These are phyloP conservation scores for Cydonia oblonga DNA, from an alignment of 331 rosid species.

Conservation along the genomic window DNA sequence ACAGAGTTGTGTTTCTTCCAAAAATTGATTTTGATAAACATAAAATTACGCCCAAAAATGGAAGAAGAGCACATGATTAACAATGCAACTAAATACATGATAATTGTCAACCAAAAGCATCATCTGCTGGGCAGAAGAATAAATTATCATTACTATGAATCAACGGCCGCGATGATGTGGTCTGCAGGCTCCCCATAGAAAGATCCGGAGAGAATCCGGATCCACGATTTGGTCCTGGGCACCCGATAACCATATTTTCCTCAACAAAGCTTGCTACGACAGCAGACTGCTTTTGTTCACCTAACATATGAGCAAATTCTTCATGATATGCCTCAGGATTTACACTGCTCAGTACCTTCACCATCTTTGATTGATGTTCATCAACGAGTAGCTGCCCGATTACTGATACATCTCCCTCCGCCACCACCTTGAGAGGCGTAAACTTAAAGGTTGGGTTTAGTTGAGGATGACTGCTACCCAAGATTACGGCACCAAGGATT, in stretches of 20 bases:
- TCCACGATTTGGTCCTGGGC: conserved; percentile 14
- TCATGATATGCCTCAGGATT: conserved; percentile 30
- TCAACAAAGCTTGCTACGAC: conserved; percentile 52
- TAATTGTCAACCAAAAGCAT: no score
- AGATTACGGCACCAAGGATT: conserved; percentile 47
- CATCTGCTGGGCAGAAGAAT: background rate
- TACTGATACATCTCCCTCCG: conserved; percentile 34
- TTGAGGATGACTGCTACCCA: conserved; percentile 11
- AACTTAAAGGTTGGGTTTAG: conserved; percentile 28
- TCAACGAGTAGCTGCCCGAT: conserved; percentile 44
- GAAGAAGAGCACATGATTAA: background rate
- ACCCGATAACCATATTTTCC: conserved; percentile 41
- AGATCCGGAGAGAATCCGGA: no score
- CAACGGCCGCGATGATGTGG: no score
- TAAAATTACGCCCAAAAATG: no score
- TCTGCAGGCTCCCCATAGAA: no score
- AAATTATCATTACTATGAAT: background rate
- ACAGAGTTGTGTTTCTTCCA: no score
- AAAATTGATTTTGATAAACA: no score
- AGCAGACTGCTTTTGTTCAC: conserved; percentile 42
- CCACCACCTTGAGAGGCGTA: conserved; percentile 35
- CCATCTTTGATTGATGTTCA: conserved; percentile 35
- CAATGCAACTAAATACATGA: background rate
- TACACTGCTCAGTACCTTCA: conserved; percentile 36
- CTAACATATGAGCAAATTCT: conserved; percentile 33